Evolutionary conservation across 306 rosid species (phyloP), one percentile per base, ranked within the genome.

Genomic region (Citrullus colocynthis): DNA sequence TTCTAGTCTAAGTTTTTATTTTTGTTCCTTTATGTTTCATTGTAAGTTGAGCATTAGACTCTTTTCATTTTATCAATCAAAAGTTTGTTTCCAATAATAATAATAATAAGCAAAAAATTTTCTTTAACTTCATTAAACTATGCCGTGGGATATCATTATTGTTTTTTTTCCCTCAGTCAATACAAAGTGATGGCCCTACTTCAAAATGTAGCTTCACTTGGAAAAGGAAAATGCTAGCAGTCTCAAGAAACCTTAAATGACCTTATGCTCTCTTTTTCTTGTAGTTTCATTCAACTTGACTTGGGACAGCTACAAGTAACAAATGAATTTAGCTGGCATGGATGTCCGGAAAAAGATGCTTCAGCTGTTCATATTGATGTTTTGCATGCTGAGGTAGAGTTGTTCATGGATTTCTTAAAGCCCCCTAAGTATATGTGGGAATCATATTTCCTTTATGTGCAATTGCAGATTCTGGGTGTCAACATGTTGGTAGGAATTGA

Each of bases 261-360:
- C 70, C 41, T 36, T 11, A 15, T 34, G 58, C 39, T 12, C 14
- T 55, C 34, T 36, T 34, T 49, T 17, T 73, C 28, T 76, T 88
- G 77, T 90, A 95, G 99, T 80, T 95, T 92, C 84, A 95, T 95
- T 87, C 99, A 95, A 87, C 99, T 95, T 86, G 99, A 95, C 84
- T 82, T 95, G 84, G 97, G 93, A 78, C 91, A 87, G 85, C 91
- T 95, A 66, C 87, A 77, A 69, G 91, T 95, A 76, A 82, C 84
- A 81, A 95, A 95, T 88, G 86, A 93, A 85, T 86, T 88, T 84
- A 92, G 91, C 80, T 95, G 99, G 99, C 86, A 92, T 88, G 99
- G 97, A 77, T 83, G 86, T 78, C 90, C 80, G 44, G 99, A 87
- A 78, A 86, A 86, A 57, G 97, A 95, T 86, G 91, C 97, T 77